phyloP scores from a whole-genome alignment of 2,329 filamentous ascomycete species.

The Torrubiella hemipterigena region DNA sequence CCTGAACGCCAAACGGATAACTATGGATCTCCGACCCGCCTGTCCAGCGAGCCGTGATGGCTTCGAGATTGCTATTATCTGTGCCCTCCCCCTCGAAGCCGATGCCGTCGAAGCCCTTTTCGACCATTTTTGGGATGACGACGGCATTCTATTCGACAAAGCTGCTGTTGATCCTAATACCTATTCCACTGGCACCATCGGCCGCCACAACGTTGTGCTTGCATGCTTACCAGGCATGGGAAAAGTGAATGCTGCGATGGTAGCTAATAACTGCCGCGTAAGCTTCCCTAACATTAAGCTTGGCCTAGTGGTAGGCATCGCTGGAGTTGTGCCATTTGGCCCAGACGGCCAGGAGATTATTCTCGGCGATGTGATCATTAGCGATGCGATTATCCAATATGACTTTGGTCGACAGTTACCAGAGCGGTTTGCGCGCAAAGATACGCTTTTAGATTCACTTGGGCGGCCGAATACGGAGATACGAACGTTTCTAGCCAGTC shows the following conservation, averaged over 20 bases:
- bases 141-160: slow-evolving; percentile 9
- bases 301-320: slow-evolving; percentile 11
- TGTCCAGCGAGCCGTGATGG: background rate
- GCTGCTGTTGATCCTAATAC: slow-evolving; percentile 13
- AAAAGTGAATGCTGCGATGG: slow-evolving; percentile 11
- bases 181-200: slow-evolving; percentile 14
- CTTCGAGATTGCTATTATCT: background rate
- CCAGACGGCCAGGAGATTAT: slow-evolving; percentile 7
- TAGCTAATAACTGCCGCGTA: slow-evolving; percentile 4
- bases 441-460: slow-evolving; percentile 8
- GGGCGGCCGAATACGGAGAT: slow-evolving; percentile 11
- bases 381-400: slow-evolving; percentile 15
- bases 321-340: slow-evolving; percentile 10
- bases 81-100: background rate
- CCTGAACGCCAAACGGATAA: no score
- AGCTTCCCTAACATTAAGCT: slow-evolving; percentile 11
- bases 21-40: background rate
- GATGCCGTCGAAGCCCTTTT: background rate
- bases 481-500: slow-evolving; percentile 12
- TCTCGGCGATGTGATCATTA: slow-evolving; percentile 17
- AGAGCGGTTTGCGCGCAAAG: slow-evolving; percentile 11
- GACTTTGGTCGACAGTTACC: slow-evolving; percentile 14
- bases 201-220: slow-evolving; percentile 17
- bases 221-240: slow-evolving; percentile 16
- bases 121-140: slow-evolving; percentile 4